phyloP scores from a whole-genome alignment of 306 rosid genomes.

The Urtica urens region DNA sequence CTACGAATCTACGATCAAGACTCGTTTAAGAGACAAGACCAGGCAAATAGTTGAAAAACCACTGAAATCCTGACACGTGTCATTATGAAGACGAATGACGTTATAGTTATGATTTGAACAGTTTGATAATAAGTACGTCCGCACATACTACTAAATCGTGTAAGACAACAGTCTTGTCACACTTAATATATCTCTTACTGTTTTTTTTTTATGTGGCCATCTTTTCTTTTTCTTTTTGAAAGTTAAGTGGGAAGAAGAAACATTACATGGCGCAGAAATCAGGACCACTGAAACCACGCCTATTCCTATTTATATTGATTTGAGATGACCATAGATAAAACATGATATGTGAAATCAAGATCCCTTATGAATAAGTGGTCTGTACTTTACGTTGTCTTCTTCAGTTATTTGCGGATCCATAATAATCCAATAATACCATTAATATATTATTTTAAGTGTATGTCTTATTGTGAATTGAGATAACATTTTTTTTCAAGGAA shows the following conservation, averaged over 20 bases:
- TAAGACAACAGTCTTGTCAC: neutral
- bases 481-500: too few species aligned
- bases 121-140: neutral
- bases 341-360: constrained; percentile 5
- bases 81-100: constrained; percentile 10
- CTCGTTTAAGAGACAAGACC: constrained; percentile 2
- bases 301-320: neutral
- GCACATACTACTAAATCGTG: neutral
- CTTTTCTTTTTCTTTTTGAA: neutral
- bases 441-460: too few species aligned
- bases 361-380: neutral
- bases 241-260: too few species aligned
- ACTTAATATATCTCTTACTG: too few species aligned
- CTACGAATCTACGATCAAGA: neutral
- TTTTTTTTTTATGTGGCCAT: neutral
- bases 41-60: constrained; percentile 7
- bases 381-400: neutral
- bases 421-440: too few species aligned
- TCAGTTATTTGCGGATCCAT: neutral
- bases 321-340: constrained; percentile 3
- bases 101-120: constrained; percentile 7
- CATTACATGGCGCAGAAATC: neutral
- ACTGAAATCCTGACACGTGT: constrained; percentile 8
- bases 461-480: too few species aligned
- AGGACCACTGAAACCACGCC: neutral